Evolutionary conservation across 371 early-diverging fungal species (phyloP), one percentile per base, ranked within the genome.

Genomic region (Rhizomucor miehei): DNA sequence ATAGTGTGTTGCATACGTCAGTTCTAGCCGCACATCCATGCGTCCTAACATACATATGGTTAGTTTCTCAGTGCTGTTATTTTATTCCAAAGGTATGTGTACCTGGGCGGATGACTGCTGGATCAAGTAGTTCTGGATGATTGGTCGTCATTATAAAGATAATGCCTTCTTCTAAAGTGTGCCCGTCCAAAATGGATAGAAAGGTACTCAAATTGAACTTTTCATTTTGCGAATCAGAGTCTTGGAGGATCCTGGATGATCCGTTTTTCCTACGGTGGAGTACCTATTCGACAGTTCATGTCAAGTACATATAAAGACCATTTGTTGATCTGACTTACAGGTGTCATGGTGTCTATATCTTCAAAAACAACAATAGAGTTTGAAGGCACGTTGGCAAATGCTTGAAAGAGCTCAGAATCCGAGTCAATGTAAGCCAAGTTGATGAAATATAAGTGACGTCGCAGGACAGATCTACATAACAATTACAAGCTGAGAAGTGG

Each of bases 61-160:
- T n/a, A 12, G 34, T 25, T 16, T 29, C n/a, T 46, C 24, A 14
- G 17, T 6, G 17, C 46, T 5, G 13, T 9, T 17, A 11, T 44
- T 8, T 44, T 11, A 44, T 20, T 43, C 13, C 16, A 29, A 4
- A 37, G 37, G 36, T 9, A 37, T 6, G 0, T 40, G 16, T 56
- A 67, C 67, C 95, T 44, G 93, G 90, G 19, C 95, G 80, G 52
- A 91, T 88, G 44, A 93, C 69, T 1, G 93, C 95, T 3, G 92
- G 90, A 67, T 92, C 93, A 35, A 94, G 77, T 34, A 77, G 68
- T 45, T 91, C 89, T 39, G 88, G 82, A 61, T 89, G 89, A 73
- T 94, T 93, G 3, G 90, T 89, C 3, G 95, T 93, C 93, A 95
- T 93, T 53, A 90, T 82, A 54, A 88, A 80, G 21, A 89, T 73